phyloP scores from a whole-genome alignment of 768 basidiomycete genomes.

The Lactarius indigo region DNA sequence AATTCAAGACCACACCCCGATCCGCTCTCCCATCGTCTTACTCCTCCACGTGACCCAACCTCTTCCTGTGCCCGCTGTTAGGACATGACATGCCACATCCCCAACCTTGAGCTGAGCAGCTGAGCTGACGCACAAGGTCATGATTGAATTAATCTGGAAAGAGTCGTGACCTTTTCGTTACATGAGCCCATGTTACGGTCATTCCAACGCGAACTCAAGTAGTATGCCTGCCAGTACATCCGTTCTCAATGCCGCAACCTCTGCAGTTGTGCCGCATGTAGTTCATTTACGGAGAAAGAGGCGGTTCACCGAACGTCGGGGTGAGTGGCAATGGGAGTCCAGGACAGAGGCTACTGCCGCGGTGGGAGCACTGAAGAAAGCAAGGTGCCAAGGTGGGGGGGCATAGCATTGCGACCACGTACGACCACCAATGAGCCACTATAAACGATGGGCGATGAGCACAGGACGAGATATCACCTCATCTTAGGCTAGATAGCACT shows the following conservation, averaged over 20 bases:
- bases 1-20: neutral
- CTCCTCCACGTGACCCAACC: too few relatives aligned
- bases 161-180: neutral
- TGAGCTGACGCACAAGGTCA: too few relatives aligned
- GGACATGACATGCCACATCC: too few relatives aligned
- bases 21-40: too few relatives aligned
- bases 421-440: neutral
- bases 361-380: too few relatives aligned
- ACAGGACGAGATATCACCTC: neutral
- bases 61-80: too few relatives aligned
- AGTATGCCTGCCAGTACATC: too few relatives aligned
- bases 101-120: too few relatives aligned
- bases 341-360: neutral
- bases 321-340: neutral
- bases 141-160: too few relatives aligned
- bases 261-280: slow-evolving; percentile 4
- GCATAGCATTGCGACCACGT: neutral
- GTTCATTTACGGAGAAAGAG: neutral
- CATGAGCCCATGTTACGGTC: neutral
- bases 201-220: too few relatives aligned
- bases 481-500: neutral
- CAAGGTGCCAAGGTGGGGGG: too few relatives aligned
- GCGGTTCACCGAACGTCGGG: neutral
- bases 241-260: neutral
- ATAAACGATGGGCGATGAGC: neutral